Evolutionary conservation across 768 basidiomycete species (phyloP), one percentile per base, ranked within the genome.

Genomic region (Mrakia hoshinonis): DNA sequence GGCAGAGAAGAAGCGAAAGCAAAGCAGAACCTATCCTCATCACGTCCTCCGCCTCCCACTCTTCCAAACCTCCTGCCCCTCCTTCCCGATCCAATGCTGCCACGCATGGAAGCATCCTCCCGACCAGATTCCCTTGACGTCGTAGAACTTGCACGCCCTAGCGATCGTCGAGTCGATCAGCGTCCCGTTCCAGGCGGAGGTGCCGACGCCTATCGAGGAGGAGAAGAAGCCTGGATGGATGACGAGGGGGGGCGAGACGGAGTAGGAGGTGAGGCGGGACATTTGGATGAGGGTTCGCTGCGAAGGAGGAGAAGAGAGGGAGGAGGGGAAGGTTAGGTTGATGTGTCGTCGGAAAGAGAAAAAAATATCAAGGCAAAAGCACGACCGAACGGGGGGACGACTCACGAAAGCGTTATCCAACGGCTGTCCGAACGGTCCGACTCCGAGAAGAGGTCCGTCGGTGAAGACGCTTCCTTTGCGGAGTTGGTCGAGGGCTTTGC

Each of bases 191-290:
- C 58, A 61, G 15, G 20, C 36, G 18, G 58, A 61, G 7, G 18
- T 31, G 9, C 58, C 58, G 10, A 61, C 58, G 58, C 58, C 58
- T 29, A 61, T 61, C 31, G 31, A n/a, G 34, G 58, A 61, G 18
- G 58, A 61, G 58, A 61, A 61, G 1, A 61, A 22, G 3, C 58
- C 58, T 3, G 58, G 58, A 31, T 61, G 58, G 7, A 61, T 31
- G 58, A 61, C 58, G 58, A 61, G 58, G 15, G 58, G 58, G n/a
- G 58, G 58, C 7, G 58, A 61, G 58, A 61, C 20, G 18, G 58
- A 61, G 58, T 34, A 61, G 22, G 58, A 61, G 34, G 29, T 20
- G 58, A 61, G 9, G 58, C 13, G 36, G 58, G 58, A 39, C 58
- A 61, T 61, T 22, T 29, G 36, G 58, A 61, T 61, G 36, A 61